Base-by-base conservation (phyloP, 495 filamentous ascomycete species). In the Entonaema liquescens region DNA sequence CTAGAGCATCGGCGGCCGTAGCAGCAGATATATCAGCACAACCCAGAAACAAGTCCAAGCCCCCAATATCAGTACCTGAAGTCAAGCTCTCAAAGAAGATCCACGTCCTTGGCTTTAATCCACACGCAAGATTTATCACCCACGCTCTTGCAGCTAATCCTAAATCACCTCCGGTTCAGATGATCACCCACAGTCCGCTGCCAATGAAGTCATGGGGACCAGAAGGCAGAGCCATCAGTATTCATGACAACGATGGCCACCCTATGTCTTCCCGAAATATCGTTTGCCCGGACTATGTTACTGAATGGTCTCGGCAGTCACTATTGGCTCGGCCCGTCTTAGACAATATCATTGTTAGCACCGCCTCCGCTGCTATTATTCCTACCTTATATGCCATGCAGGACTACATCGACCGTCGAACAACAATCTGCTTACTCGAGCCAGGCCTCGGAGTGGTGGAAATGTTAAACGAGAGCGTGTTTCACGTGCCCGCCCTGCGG, bases 381-480 rank as follows among this genome's bases (percentile, higher is more conserved):
- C 69, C 80, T 2, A 89, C 89, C 2, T 73, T 98, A 17, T 62
- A 76, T 26, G 66, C 77, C 1, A 82, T 98, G 44, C 77, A 77
- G 5, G 84, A 92, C 67, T 86, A 93, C 8, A 81, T 99, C n/a
- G 87, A 87, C 33, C 79, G 83, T 3, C 80, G 87, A 13, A 93
- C 93, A 2, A 94, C 94, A 0, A 85, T 99, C 31, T 84, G 91
- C 40, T 87, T 99, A 23, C 73, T 97, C 4, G 91, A 96, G 58
- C 92, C 95, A 53, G 94, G 93, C 4, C 87, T 98, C 81, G 95
- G 94, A 2, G 77, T 90, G 2, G 79, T 93, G 28, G 92, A 97
- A n/a, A 83, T 85, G 36, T 79, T 97, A 19, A 92, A 92, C 68
- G 70, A 84, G 9, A 61, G 80, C 1, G 71, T 95, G 12, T 99